Evolutionary conservation across 148 eudicot species (phyloP).

Genomic region (Limonium bicolor): DNA sequence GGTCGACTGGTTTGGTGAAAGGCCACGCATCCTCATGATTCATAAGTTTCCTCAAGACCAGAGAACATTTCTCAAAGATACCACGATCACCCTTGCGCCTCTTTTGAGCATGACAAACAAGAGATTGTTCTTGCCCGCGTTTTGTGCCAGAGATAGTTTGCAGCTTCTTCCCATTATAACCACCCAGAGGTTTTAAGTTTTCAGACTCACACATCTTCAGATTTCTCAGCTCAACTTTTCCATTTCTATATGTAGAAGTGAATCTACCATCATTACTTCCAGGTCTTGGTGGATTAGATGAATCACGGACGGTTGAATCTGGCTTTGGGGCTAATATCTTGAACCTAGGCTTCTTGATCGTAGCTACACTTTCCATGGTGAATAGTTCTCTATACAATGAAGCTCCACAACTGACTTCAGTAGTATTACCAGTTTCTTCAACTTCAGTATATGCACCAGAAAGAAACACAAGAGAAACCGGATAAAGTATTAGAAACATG

Average conservation of each 20-base stretch:
- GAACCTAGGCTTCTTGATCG: slow-evolving; percentile 4
- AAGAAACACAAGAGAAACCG: too few species aligned
- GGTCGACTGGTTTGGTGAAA: slow-evolving; percentile 67
- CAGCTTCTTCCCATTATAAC: neutral
- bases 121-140: slow-evolving; percentile 18
- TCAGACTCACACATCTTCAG: slow-evolving; percentile 1
- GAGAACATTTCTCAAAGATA: slow-evolving; percentile 26
- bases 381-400: neutral
- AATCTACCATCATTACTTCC: neutral
- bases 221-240: neutral
- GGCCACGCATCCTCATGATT: slow-evolving; percentile 17
- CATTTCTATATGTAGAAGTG: neutral
- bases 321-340: slow-evolving; percentile 3
- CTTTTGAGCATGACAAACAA: slow-evolving; percentile 25
- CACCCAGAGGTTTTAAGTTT: neutral
- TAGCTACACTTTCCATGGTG: neutral
- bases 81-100: slow-evolving; percentile 43
- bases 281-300: neutral
- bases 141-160: slow-evolving; percentile 19
- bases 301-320: neutral
- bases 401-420: neutral
- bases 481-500: too few species aligned
- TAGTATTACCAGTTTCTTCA: too few species aligned
- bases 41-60: slow-evolving; percentile 35
- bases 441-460: too few species aligned